Evolutionary conservation across 2,329 filamentous ascomycete species (phyloP).

Genomic region (Cercospora berteroae): DNA sequence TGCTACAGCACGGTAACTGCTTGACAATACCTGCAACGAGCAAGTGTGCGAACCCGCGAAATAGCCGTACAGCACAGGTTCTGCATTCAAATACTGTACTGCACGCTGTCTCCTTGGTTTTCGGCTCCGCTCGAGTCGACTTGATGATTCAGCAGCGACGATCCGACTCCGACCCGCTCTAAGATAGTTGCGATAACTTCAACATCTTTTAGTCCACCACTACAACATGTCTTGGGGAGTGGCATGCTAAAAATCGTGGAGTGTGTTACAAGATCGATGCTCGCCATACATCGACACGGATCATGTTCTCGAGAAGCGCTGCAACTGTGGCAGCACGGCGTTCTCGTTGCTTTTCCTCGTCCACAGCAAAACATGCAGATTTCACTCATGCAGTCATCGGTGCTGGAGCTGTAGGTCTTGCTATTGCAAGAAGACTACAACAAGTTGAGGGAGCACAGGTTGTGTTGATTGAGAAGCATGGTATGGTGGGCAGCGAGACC

Average conservation of each 20-base stretch:
- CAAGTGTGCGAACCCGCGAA: not conserved
- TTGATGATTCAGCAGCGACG: constrained; percentile 8
- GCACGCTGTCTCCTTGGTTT: not conserved
- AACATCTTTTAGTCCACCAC: not conserved
- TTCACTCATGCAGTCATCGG: constrained; percentile 68
- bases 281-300: not conserved
- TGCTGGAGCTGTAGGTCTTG: constrained; percentile 74
- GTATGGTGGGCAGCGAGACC: constrained; percentile 75
- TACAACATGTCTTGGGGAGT: not conserved
- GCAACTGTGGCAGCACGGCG: not conserved
- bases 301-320: constrained; percentile 16
- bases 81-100: not conserved
- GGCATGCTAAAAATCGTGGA: not conserved
- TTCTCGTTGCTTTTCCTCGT: constrained; percentile 44
- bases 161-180: constrained; percentile 1
- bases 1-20: not conserved
- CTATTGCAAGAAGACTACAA: constrained; percentile 72
- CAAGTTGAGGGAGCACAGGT: constrained; percentile 60
- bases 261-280: not conserved
- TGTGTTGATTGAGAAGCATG: constrained; percentile 77
- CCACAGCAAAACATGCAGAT: constrained; percentile 48
- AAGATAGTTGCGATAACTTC: not conserved
- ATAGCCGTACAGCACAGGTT: not conserved
- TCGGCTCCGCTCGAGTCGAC: not conserved
- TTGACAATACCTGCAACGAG: not conserved